Evolutionary conservation across 164 flowering plant species (phyloP), one percentile per base, ranked within the genome.

Genomic region (Cinnamomum chago): DNA sequence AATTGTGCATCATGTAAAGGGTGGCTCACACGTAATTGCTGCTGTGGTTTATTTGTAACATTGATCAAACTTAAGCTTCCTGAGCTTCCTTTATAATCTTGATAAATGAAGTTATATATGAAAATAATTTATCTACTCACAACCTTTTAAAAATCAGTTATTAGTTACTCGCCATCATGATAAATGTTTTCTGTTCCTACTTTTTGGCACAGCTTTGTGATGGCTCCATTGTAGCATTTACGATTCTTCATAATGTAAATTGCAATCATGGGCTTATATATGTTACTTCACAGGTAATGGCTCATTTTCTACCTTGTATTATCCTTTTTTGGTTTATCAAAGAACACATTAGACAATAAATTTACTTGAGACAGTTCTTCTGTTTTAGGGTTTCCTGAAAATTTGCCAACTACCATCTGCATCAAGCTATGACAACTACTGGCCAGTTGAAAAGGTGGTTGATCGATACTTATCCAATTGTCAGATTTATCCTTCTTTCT

Each of bases 231-330:
- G 91, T 84, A 33, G 95, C 99, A 55, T 94, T 96, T 79, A 86
- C 99, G 12, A 97, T 96, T 76, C 97, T 96, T 76, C 99, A 96
- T 86, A 96, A 92, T 82, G 94, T 96, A 65, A 92, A 96, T 76
- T 96, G 99, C 80, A 96, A 94, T 79, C 98, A 89, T 84, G 98
- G 99, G 73, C 84, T 93, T 75, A 96, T 96, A 75, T 94, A 94
- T 81, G 97, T 94, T 47, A 96, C 98, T 13, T 89, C 97, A 70
- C 93, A 92, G 98, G 99, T 92, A 47, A 18, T 78, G 58, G 35
- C 65, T 2, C 22, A 28, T 51, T 55, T 9, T 35, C 22, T 71
- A 12, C 22, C 30, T 66, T 33, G 13, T n/a, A 14, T 25, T 25
- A 33, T 12, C 17, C 24, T 58, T 24, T 55, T 72, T 15, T 51